Conservation (phyloP, 1,284 basidiomycete species). For the Melanopsichium pennsylvanicum region DNA sequence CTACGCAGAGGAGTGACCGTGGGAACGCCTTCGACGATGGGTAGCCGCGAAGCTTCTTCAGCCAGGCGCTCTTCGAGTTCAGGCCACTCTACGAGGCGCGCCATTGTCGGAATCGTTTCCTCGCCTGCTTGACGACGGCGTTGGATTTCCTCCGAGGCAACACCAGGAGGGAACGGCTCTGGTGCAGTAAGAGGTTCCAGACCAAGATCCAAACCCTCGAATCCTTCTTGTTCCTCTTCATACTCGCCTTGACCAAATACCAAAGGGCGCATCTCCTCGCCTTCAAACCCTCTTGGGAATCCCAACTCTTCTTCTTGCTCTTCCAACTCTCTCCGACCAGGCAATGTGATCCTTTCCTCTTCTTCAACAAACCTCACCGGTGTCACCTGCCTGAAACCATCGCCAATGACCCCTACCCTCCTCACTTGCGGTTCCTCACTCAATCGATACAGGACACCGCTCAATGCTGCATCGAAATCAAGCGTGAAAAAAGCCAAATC, state of each 20-base stretch:
- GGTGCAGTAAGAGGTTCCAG: slow-evolving; percentile 12
- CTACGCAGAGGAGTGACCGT: slow-evolving; percentile 23
- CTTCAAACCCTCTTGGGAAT: slow-evolving; percentile 18
- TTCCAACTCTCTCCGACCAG: slow-evolving; percentile 18
- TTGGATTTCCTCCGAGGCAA: slow-evolving; percentile 9
- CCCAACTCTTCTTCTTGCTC: slow-evolving; percentile 43
- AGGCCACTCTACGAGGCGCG: slow-evolving; percentile 26
- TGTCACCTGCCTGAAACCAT: slow-evolving; percentile 26
- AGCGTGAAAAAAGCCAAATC: slow-evolving; percentile 35
- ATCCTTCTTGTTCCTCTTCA: slow-evolving; percentile 20
- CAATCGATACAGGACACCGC: too few species aligned
- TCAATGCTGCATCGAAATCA: slow-evolving; percentile 30
- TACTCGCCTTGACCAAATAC: slow-evolving; percentile 7
- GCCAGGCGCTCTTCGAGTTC: slow-evolving; percentile 30
- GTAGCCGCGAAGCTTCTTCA: slow-evolving; percentile 31
- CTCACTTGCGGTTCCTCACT: neutral
- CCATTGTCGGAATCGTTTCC: slow-evolving; percentile 8
- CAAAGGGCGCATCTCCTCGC: slow-evolving; percentile 3
- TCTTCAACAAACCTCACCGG: slow-evolving; percentile 22
- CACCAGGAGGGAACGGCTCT: slow-evolving; percentile 7
- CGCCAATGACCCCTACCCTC: slow-evolving; percentile 1
- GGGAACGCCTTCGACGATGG: slow-evolving; percentile 17
- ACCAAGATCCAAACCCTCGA: slow-evolving; percentile 35
- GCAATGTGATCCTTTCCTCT: slow-evolving; percentile 37
- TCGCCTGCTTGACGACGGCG: slow-evolving; percentile 7